phyloP scores from a whole-genome alignment of 2,329 filamentous ascomycete species.

The Trichoderma hamatum region DNA sequence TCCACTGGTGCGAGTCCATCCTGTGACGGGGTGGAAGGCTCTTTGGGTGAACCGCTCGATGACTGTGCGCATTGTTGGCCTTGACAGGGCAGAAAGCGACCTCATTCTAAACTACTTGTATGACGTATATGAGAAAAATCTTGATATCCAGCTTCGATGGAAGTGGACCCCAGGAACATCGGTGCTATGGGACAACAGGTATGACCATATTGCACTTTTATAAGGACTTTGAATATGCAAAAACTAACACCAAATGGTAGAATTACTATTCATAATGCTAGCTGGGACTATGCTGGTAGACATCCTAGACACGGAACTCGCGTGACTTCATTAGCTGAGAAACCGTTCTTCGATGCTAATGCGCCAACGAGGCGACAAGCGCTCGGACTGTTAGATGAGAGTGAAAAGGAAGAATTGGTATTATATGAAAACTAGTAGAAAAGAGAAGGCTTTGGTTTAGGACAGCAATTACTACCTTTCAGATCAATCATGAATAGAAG shows the following conservation, averaged over 20 bases:
- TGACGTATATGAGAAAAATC: conserved; percentile 68
- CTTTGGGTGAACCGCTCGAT: conserved; percentile 73
- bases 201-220: conserved; percentile 29
- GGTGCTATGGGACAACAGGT: conserved; percentile 73
- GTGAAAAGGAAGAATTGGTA: conserved; percentile 47
- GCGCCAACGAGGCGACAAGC: conserved; percentile 69
- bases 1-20: conserved; percentile 70
- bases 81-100: conserved; percentile 71
- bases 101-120: conserved; percentile 67
- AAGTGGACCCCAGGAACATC: conserved; percentile 69
- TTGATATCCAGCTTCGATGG: conserved; percentile 73
- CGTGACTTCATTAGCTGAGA: conserved; percentile 71
- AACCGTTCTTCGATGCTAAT: conserved; percentile 66
- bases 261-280: conserved; percentile 74
- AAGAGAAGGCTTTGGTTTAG: neutral
- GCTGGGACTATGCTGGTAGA: conserved; percentile 71
- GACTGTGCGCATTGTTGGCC: conserved; percentile 68
- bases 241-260: conserved; percentile 38
- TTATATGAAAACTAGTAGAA: neutral
- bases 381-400: conserved; percentile 63
- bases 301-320: conserved; percentile 72
- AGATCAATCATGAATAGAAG: neutral
- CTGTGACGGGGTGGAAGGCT: conserved; percentile 74
- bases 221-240: neutral
- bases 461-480: neutral